phyloP scores from a whole-genome alignment of 306 rosid genomes.

The Dicorynia guianensis region DNA sequence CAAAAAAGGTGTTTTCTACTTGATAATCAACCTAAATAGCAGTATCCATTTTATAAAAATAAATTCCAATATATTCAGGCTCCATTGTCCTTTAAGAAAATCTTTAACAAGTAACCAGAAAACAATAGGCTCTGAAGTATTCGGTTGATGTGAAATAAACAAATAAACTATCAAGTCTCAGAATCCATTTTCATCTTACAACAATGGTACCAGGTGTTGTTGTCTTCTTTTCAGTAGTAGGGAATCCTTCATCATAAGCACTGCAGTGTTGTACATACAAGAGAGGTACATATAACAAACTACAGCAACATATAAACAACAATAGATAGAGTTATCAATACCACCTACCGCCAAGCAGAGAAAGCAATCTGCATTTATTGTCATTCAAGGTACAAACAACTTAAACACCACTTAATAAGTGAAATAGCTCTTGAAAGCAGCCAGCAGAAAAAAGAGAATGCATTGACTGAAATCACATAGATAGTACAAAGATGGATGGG shows the following conservation, averaged over 20 bases:
- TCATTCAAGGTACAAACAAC: conserved; percentile 17
- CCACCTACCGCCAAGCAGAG: conserved; percentile 21
- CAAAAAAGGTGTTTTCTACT: neutral
- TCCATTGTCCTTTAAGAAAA: neutral
- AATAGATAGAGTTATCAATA: conserved; percentile 2
- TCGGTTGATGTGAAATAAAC: no score
- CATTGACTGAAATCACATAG: neutral
- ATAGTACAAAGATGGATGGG: neutral
- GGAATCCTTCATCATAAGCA: conserved; percentile 28
- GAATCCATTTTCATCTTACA: no score
- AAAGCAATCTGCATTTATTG: conserved; percentile 26
- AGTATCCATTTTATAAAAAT: neutral
- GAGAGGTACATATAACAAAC: conserved; percentile 12
- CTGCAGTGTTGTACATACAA: neutral
- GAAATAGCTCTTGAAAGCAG: neutral
- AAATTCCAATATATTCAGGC: no score
- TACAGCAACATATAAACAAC: conserved; percentile 15
- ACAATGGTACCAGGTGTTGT: neutral
- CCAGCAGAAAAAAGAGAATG: conserved; percentile 15
- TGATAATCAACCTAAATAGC: neutral
- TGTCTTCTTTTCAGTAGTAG: neutral
- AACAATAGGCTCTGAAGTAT: neutral
- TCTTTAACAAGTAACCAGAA: neutral
- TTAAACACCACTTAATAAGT: neutral
- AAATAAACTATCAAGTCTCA: no score